Evolutionary conservation across 78 protist species (phyloP).

Genomic region (Planoprotostelium fungivorum): DNA sequence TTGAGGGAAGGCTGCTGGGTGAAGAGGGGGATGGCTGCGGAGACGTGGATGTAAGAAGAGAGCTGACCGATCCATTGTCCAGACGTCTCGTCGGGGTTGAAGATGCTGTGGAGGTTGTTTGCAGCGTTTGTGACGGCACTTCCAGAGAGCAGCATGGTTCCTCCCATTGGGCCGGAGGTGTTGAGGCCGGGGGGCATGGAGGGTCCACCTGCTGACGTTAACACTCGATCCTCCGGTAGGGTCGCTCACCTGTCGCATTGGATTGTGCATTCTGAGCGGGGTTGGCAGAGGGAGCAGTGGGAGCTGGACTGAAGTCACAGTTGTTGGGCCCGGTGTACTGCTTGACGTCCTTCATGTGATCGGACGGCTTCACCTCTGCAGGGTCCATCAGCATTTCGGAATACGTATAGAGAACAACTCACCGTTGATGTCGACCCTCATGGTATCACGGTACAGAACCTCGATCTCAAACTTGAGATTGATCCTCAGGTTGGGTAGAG

Average conservation of each 20-base stretch:
- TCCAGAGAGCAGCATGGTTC: background rate
- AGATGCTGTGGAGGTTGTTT: background rate
- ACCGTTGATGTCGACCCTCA: constrained; percentile 58
- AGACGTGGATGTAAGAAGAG: constrained; percentile 8
- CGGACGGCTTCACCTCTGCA: background rate
- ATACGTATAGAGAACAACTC: background rate
- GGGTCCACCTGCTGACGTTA: too few species aligned
- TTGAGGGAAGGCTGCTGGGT: constrained; percentile 33
- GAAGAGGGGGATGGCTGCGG: constrained; percentile 18
- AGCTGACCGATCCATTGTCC: background rate
- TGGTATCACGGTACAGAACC: constrained; percentile 71
- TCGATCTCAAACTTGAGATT: constrained; percentile 95
- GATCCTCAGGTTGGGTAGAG: constrained; percentile 70
- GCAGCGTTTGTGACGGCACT: background rate
- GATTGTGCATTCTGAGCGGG: too few species aligned
- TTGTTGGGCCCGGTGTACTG: constrained; percentile 1
- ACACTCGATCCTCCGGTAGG: background rate
- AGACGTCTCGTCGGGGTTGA: background rate
- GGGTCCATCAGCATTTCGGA: background rate
- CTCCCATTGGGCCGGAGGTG: background rate
- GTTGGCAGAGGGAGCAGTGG: background rate
- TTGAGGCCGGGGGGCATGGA: background rate
- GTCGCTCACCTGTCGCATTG: too few species aligned
- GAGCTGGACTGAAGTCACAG: background rate
- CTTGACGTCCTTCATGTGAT: background rate